These are phyloP conservation scores for Pyrenophora graminea DNA, from an alignment of 2,329 filamentous ascomycete species.

Conservation along the genomic window DNA sequence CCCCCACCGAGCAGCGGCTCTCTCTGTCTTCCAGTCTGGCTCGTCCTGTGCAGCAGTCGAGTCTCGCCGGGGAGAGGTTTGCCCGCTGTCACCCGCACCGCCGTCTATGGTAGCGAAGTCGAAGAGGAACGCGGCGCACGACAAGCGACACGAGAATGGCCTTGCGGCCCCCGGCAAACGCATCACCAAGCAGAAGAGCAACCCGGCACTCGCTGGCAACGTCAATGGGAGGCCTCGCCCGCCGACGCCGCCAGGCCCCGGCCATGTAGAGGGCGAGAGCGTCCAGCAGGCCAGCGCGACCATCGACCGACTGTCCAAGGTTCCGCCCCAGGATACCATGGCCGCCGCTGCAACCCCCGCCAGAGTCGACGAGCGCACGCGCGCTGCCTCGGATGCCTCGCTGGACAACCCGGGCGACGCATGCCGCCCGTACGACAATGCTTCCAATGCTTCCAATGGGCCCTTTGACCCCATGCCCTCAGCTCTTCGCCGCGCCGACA, in stretches of 20 bases:
- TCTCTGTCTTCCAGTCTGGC: slow-evolving; percentile 51
- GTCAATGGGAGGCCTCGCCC: slow-evolving; percentile 48
- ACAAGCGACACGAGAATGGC: slow-evolving; percentile 80
- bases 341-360: slow-evolving; percentile 13
- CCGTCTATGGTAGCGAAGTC: slow-evolving; percentile 55
- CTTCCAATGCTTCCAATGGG: slow-evolving; percentile 28
- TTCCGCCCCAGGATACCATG: slow-evolving; percentile 14
- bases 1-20: slow-evolving; percentile 36
- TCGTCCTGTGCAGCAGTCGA: slow-evolving; percentile 51
- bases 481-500: slow-evolving; percentile 65
- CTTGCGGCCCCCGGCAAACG: slow-evolving; percentile 78
- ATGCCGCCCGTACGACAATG: slow-evolving; percentile 37
- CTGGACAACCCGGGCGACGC: slow-evolving; percentile 46
- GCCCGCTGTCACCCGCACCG: slow-evolving; percentile 37
- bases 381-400: slow-evolving; percentile 51
- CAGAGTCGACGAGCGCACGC: slow-evolving; percentile 38
- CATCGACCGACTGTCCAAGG: background rate
- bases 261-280: slow-evolving; percentile 42
- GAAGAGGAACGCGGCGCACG: slow-evolving; percentile 52
- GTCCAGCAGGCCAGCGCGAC: slow-evolving; percentile 37
- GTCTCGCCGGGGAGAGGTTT: slow-evolving; percentile 43
- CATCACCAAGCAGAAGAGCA: slow-evolving; percentile 56
- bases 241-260: slow-evolving; percentile 46
- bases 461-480: slow-evolving; percentile 45
- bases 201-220: slow-evolving; percentile 51